Evolutionary conservation across 805 yeast species (phyloP).

Genomic region (Lipomyces oligophaga): DNA sequence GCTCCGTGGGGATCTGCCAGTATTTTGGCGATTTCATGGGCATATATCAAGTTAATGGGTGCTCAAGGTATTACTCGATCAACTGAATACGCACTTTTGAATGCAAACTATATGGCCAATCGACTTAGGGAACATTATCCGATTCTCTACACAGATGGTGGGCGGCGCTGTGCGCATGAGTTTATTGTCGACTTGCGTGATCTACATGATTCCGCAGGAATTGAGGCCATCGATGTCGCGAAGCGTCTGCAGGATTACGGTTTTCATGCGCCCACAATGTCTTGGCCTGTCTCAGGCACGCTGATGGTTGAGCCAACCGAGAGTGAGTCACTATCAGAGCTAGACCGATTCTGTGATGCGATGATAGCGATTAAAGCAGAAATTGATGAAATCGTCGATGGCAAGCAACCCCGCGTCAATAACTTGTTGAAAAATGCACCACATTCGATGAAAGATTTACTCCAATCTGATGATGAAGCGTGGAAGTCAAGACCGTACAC

Average conservation of each 20-base stretch:
- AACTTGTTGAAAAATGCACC: conserved; percentile 83
- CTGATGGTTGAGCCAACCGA: conserved; percentile 98
- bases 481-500: conserved; percentile 85
- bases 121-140: conserved; percentile 66
- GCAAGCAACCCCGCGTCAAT: conserved; percentile 56
- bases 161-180: conserved; percentile 91
- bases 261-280: conserved; percentile 98
- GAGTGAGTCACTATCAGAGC: conserved; percentile 80
- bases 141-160: conserved; percentile 64
- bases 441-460: conserved; percentile 79
- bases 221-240: conserved; percentile 95
- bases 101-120: conserved; percentile 92
- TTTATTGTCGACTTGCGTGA: conserved; percentile 88
- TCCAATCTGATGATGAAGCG: conserved; percentile 62
- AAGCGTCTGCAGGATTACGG: conserved; percentile 97
- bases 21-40: conserved; percentile 87
- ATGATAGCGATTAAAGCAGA: conserved; percentile 79
- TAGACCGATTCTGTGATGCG: conserved; percentile 86
- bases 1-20: conserved; percentile 97
- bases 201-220: conserved; percentile 64
- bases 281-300: conserved; percentile 97
- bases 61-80: conserved; percentile 76
- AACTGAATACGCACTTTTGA: conserved; percentile 86
- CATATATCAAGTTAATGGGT: conserved; percentile 94
- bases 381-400: conserved; percentile 66